phyloP scores from a whole-genome alignment of 768 basidiomycete species.

The Auricularia sp. region DNA sequence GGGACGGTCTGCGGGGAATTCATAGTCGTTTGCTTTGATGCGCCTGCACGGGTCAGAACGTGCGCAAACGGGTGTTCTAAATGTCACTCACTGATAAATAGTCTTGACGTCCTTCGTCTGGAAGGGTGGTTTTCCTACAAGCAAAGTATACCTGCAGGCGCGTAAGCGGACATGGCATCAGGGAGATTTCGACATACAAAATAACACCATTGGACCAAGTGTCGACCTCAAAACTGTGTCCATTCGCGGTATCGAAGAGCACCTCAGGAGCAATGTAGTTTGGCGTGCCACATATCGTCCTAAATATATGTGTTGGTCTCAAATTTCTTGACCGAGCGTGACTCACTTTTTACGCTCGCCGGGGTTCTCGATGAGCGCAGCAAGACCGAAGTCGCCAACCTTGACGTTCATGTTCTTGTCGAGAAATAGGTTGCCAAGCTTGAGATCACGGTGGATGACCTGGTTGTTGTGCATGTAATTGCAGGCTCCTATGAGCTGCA shows the following conservation, averaged over 20 bases:
- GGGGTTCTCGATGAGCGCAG: constrained; percentile 90
- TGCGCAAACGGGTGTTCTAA: neutral
- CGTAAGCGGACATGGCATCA: neutral
- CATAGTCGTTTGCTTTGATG: constrained; percentile 88
- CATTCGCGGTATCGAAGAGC: constrained; percentile 87
- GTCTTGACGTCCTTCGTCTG: constrained; percentile 97
- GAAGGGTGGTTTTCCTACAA: constrained; percentile 94
- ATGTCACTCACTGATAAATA: constrained; percentile 69
- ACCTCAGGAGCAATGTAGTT: constrained; percentile 99
- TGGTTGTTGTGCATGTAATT: constrained; percentile 96
- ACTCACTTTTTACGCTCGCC: constrained; percentile 88
- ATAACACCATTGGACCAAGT: constrained; percentile 98
- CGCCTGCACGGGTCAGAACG: constrained; percentile 38
- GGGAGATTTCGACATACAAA: constrained; percentile 27
- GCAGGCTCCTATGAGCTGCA: constrained; percentile 92
- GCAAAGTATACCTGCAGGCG: constrained; percentile 59
- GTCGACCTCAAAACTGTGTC: constrained; percentile 97
- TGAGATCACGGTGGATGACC: constrained; percentile 96
- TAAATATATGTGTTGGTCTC: constrained; percentile 9
- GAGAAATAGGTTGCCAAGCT: constrained; percentile 90
- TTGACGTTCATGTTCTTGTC: constrained; percentile 90
- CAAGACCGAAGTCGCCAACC: constrained; percentile 94
- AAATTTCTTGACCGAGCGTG: neutral
- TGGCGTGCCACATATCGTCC: constrained; percentile 93
- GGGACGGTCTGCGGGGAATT: constrained; percentile 70